Base-by-base conservation (phyloP, 768 basidiomycete genomes). In the Candolleomyces aberdarensis region DNA sequence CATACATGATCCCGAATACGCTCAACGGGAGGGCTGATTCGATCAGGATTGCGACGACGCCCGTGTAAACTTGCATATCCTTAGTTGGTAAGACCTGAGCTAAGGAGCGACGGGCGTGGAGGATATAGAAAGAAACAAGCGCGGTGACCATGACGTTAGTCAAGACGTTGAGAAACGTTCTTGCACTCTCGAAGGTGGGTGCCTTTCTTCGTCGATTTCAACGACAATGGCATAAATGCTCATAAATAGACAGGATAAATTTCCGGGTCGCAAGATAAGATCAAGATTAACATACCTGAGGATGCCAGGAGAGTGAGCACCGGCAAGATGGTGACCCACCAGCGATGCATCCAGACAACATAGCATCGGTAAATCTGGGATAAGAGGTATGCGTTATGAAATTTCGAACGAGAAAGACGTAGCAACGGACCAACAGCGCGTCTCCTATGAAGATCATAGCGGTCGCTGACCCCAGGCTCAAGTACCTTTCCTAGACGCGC, bases 41-140 rank as follows among this genome's bases (percentile, higher is more conserved):
- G 39, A 56, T 56, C 3, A 56, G 55, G n/a, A 56, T 44, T 22
- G 55, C 55, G n/a, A 56, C 15, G n/a, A 46, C 43, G 15, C 55
- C 43, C 19, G 32, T n/a, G 41, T 56, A 56, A 8, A 56, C 7
- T 4, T 36, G n/a, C 20, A 46, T 9, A 4, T 22, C 26, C 26
- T 56, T 41, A 15, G 41, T 11, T 43, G 40, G 40, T 11, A 56
- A 13, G 40, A 46, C 1, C 36, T 56, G 9, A 15, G 39, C 5
- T 20, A 56, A 14, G 14, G 0, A 2, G 22, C 55, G 11, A 9
- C 55, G 55, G 10, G 55, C 40, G 10, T 19, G 3, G 8, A 56
- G 19, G 20, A 56, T 36, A 10, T 46, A 40, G 26, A 56, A 46
- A 5, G 43, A 41, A 15, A 56, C 44, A 7, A 56, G 41, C 5